Evolutionary conservation across 768 basidiomycete species (phyloP), one percentile per base, ranked within the genome.

Genomic region (Amanita thiersii): DNA sequence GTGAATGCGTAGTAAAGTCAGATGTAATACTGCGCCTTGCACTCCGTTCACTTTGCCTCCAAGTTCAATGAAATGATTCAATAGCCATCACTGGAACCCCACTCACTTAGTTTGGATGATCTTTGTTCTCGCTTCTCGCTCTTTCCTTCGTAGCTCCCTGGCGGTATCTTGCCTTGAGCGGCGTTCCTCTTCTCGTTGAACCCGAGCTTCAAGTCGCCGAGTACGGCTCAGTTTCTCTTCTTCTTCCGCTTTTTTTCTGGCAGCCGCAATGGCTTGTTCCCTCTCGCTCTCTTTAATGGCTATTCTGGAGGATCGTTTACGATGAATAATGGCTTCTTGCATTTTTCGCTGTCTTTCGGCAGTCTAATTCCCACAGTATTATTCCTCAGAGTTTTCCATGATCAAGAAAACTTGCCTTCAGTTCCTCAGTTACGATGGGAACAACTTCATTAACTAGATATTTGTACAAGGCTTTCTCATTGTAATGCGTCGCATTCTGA

Each of bases 281-380:
- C 76, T 78, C 58, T 87, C 88, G 25, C 65, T 75, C 57, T 94
- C 91, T 50, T 78, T 82, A 28, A 81, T 63, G 2, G 88, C 86
- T 44, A 96, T 79, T 23, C 93, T 84, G 12, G 88, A 88, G 0
- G 91, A 94, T 17, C 92, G 82, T 58, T 97, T 96, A 45, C 92
- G 79, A 46, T 87, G 85, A 18, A 77, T 73, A 9, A 92, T 63
- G 1, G 86, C 85, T 48, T 86, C 82, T 47, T 87, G 83, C 38
- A 85, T 46, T 10, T 69, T 74, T 17, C 70, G 68, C 54, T 79
- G 77, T 25, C 66, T 70, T 52, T 81, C 75, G 21, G 68, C 61
- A 61, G 84, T 79, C 84, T 86, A 53, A 31, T n/a, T n/a, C n/a
- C n/a, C n/a, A n/a, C n/a, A n/a, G n/a, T n/a, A n/a, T n/a, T n/a